Evolutionary conservation across 225 moss, liverwort and hornwort genomes (phyloP).

Genomic region (Rhytidiadelphus loreus): DNA sequence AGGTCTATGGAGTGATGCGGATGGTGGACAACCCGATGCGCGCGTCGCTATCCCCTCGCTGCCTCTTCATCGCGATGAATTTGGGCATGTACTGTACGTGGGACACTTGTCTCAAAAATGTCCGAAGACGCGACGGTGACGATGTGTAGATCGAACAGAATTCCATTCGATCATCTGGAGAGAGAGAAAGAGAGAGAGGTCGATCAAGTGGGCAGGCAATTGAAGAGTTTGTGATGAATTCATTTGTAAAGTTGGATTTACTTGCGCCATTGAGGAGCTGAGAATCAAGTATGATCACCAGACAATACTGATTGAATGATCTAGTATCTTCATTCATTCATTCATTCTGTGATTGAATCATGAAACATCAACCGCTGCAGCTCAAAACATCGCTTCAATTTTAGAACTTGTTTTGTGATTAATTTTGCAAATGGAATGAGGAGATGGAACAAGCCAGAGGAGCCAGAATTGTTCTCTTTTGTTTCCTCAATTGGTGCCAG

Average conservation of each 20-base stretch:
- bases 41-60: neutral
- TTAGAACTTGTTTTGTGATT: too few relatives aligned
- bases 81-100: neutral
- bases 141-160: neutral
- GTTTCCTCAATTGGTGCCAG: too few relatives aligned
- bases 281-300: neutral
- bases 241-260: neutral
- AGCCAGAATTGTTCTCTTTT: neutral
- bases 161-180: neutral
- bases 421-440: neutral
- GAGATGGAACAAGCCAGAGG: neutral
- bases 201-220: neutral
- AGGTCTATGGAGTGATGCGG: neutral
- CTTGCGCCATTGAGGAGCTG: neutral
- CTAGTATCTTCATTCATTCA: neutral
- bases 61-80: neutral
- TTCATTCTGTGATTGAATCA: neutral
- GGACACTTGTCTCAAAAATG: neutral
- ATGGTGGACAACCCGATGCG: neutral
- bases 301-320: too few relatives aligned
- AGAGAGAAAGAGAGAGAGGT: neutral
- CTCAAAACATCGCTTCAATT: neutral
- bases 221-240: neutral
- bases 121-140: neutral
- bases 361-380: neutral